These are phyloP conservation scores for Flaveria sonorensis DNA, from an alignment of 129 eudicot species.

Conservation along the genomic window DNA sequence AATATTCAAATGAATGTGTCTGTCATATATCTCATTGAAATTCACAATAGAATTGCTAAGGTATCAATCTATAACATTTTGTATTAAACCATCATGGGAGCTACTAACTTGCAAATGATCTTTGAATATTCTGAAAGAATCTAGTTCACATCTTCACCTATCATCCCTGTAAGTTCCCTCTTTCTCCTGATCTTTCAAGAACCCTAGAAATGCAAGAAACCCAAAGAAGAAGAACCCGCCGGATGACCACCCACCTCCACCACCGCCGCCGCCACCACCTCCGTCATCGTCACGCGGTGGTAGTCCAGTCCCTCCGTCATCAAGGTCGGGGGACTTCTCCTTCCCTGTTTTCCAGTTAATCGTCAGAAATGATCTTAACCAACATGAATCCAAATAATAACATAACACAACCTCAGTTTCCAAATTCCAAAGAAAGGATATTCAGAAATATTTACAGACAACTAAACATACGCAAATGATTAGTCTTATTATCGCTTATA, in stretches of 20 bases:
- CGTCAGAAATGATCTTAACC: constrained; percentile 9
- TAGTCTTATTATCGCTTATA: not conserved
- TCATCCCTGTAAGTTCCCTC: constrained; percentile 43
- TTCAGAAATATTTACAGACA: not conserved
- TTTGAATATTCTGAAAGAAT: not conserved
- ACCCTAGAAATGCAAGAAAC: constrained; percentile 73
- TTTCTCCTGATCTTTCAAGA: constrained; percentile 65
- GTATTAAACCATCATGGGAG: not conserved
- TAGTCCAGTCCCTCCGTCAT: constrained; percentile 81
- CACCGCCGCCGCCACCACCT: constrained; percentile 83
- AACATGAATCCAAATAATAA: not conserved
- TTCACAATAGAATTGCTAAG: constrained; percentile 2
- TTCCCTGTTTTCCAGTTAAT: constrained; percentile 47
- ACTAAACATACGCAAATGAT: not conserved
- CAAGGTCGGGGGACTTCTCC: constrained; percentile 88
- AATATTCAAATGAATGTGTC: not conserved
- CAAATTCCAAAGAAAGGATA: not conserved
- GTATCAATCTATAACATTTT: not conserved
- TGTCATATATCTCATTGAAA: constrained; percentile 11
- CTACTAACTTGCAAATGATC: not conserved
- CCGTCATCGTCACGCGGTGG: constrained; percentile 94
- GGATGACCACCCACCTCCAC: constrained; percentile 67
- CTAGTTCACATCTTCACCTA: constrained; percentile 2
- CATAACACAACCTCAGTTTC: not conserved
- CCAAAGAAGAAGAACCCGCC: constrained; percentile 93